Evolutionary conservation across 768 basidiomycete species (phyloP).

Genomic region (Lenzites betulinus): DNA sequence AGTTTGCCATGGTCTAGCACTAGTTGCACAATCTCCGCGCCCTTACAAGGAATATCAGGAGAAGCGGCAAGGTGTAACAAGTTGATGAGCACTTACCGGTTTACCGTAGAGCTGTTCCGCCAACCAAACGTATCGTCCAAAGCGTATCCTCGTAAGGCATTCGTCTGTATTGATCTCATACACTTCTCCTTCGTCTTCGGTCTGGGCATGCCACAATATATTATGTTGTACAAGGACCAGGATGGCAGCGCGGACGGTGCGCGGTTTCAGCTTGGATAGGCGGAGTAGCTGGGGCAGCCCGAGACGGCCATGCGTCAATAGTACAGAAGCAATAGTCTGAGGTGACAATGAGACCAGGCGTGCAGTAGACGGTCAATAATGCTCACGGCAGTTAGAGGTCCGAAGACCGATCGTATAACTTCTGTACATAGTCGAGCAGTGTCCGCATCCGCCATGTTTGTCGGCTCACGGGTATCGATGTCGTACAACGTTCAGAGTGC

Average conservation of each 20-base stretch:
- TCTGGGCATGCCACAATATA: constrained; percentile 80
- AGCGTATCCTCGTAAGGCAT: constrained; percentile 79
- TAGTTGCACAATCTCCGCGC: constrained; percentile 70
- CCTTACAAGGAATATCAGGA: constrained; percentile 47
- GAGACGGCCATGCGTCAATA: constrained; percentile 86
- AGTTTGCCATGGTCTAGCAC: constrained; percentile 88
- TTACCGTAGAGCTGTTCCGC: constrained; percentile 72
- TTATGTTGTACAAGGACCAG: constrained; percentile 90
- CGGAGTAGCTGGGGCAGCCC: constrained; percentile 67
- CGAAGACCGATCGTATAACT: constrained; percentile 67
- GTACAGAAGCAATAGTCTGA: constrained; percentile 70
- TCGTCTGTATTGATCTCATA: constrained; percentile 84
- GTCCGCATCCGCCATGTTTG: constrained; percentile 66
- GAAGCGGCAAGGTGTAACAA: not conserved
- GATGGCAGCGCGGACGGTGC: constrained; percentile 67
- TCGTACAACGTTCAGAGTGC: not conserved
- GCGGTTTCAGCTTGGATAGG: constrained; percentile 66
- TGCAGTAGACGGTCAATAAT: not conserved
- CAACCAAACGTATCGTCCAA: constrained; percentile 78
- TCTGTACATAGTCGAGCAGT: constrained; percentile 61
- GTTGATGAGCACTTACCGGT: constrained; percentile 50
- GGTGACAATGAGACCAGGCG: not conserved
- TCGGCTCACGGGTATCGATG: not conserved
- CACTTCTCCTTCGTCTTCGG: constrained; percentile 71
- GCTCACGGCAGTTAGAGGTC: constrained; percentile 64